Percentiles rank a stretch among this genome's conserved stretches.
phyloP scores from a whole-genome alignment of 2,329 filamentous ascomycete genomes.

The Fusarium mundagurra region DNA sequence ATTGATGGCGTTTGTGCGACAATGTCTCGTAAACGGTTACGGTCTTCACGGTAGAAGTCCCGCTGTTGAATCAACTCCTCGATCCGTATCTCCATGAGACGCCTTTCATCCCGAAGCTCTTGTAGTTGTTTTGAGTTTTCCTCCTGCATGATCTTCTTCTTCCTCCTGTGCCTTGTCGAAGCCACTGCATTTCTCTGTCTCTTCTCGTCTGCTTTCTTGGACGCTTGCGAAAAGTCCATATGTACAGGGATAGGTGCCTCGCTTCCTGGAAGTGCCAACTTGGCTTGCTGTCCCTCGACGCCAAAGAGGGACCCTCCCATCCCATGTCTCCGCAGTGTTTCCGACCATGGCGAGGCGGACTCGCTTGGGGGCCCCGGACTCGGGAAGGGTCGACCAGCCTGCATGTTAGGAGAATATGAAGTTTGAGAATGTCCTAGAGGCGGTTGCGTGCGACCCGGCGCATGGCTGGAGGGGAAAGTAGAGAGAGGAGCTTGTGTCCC shows the following conservation, averaged over 20 bases:
- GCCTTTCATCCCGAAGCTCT: conserved; percentile 73
- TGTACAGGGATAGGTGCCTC: conserved; percentile 65
- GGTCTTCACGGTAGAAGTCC: conserved; percentile 78
- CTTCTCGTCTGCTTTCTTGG: conserved; percentile 85
- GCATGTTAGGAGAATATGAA: conserved; percentile 34
- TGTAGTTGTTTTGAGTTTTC: conserved; percentile 76
- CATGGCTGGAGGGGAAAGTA: conserved; percentile 32
- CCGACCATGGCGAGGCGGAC: conserved; percentile 44
- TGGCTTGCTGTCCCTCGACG: conserved; percentile 51
- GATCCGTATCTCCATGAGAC: conserved; percentile 67
- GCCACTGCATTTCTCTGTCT: conserved; percentile 85
- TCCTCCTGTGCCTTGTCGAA: conserved; percentile 81
- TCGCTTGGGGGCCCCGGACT: conserved; percentile 36
- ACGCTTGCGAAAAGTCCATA: conserved; percentile 83
- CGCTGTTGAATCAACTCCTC: conserved; percentile 56
- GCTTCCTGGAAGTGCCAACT: conserved; percentile 51
- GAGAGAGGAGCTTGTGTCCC: conserved; percentile 40
- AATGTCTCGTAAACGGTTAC: conserved; percentile 76
- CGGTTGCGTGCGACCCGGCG: conserved; percentile 27
- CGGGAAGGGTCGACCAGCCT: conserved; percentile 36
- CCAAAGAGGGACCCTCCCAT: conserved; percentile 41
- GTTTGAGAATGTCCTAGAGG: conserved; percentile 30
- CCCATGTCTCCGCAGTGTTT: conserved; percentile 46
- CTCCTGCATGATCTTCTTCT: conserved; percentile 84
- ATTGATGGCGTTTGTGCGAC: too few species aligned